A percentile compares a stretch with the other conserved stretches of the same genome.
These are phyloP conservation scores for Wickerhamiella sergipiensis DNA, from an alignment of 805 yeast species.

Conservation along the genomic window DNA sequence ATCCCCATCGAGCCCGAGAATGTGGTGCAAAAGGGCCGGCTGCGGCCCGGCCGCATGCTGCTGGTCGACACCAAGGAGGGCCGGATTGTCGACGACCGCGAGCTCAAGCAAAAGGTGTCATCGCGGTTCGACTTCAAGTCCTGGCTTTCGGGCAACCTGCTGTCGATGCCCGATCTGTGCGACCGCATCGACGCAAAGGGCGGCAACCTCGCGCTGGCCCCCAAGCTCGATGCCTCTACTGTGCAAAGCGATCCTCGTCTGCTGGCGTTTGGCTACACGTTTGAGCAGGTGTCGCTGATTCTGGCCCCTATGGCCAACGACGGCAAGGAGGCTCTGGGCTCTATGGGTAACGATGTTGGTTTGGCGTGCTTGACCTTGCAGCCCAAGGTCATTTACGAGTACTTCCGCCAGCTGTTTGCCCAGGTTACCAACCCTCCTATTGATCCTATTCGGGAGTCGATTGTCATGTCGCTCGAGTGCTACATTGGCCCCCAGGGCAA, in stretches of 20 bases:
- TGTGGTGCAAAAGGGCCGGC: conserved; percentile 79
- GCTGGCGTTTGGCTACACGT: conserved; percentile 83
- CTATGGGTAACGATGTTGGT: conserved; percentile 97
- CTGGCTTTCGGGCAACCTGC: conserved; percentile 79
- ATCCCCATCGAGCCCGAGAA: conserved; percentile 74
- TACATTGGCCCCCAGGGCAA: conserved; percentile 98
- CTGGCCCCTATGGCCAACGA: conserved; percentile 87
- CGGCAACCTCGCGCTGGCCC: conserved; percentile 13
- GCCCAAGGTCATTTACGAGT: conserved; percentile 81
- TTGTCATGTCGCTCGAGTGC: conserved; percentile 95
- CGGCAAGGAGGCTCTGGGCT: conserved; percentile 91
- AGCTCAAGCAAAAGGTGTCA: conserved; percentile 68
- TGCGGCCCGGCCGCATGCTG: conserved; percentile 93
- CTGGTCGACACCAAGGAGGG: conserved; percentile 90
- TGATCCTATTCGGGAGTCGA: conserved; percentile 92
- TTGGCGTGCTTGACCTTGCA: conserved; percentile 89
- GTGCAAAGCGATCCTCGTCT: conserved; percentile 75
- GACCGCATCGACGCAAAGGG: conserved; percentile 40
- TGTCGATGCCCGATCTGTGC: conserved; percentile 65
- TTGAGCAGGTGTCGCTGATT: conserved; percentile 72
- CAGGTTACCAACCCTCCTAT: conserved; percentile 98
- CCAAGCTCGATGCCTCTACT: conserved; percentile 22
- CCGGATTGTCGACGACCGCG: conserved; percentile 82
- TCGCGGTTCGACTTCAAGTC: conserved; percentile 81
- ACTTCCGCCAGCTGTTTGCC: conserved; percentile 91